Evolutionary conservation across 2,329 filamentous ascomycete species (phyloP), one percentile per base, ranked within the genome.

Genomic region (Fusarium tricinctum): DNA sequence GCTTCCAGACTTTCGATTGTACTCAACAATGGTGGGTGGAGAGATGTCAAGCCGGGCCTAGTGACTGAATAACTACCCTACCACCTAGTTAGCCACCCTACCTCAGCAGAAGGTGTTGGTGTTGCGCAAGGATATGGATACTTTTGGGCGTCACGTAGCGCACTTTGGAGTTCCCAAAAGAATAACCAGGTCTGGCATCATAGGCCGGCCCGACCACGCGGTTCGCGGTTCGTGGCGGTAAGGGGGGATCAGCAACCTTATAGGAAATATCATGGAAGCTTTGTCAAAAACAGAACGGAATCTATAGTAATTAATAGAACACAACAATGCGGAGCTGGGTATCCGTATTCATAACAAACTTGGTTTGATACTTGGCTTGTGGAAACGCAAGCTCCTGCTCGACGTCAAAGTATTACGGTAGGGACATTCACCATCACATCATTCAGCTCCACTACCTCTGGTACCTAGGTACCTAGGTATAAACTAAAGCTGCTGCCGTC

Each of bases 391-490:
- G 47, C 23, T 23, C 23, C 23, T 23, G 22, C 54, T 54, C 43
- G 22, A 60, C 43, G 51, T 68, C 55, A 40, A 70, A 32, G 14
- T 5, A 4, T 51, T 35, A 35, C 33, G 17, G 33, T 8, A 26
- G 46, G 10, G 28, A 26, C 40, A 53, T 53, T 28, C 15, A 8
- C 7, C 35, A 38, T 38, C 35, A 40, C 70, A 73, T 73, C 68
- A 71, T 73, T 46, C 33, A 57, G 60, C 57, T 50, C 70, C 68
- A 70, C 69, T 33, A n/a, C n/a, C n/a, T n/a, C n/a, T n/a, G n/a
- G n/a, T n/a, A n/a, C n/a, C n/a, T n/a, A n/a, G n/a, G n/a, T n/a
- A n/a, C n/a, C n/a, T n/a, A n/a, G n/a, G n/a, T n/a, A n/a, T 30
- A 30, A 30, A 26, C 60, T 61, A 38, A 38, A 42, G 64, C 52